phyloP scores from a whole-genome alignment of 2,329 filamentous ascomycete species.

The Fonsecaea pugnacius region DNA sequence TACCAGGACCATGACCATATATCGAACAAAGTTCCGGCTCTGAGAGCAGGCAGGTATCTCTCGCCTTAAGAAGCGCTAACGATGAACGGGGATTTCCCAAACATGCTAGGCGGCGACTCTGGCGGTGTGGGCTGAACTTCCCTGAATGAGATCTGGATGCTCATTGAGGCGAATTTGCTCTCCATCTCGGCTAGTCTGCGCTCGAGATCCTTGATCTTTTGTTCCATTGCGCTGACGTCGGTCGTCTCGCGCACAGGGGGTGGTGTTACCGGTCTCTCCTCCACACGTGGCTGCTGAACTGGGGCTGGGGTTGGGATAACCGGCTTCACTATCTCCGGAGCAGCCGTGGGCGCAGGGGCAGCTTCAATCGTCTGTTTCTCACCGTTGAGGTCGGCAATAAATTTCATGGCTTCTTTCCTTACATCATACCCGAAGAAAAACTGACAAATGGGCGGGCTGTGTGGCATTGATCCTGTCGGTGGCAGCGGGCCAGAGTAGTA shows the following conservation, averaged over 20 bases:
- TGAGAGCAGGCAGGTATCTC: not conserved
- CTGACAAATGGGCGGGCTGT: slow-evolving; percentile 35
- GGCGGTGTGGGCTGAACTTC: slow-evolving; percentile 27
- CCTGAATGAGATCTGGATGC: slow-evolving; percentile 20
- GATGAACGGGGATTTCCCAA: not conserved
- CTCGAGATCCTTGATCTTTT: slow-evolving; percentile 24
- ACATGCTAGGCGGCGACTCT: slow-evolving; percentile 16
- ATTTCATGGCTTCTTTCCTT: slow-evolving; percentile 29
- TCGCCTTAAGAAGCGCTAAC: not conserved
- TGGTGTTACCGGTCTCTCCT: not conserved
- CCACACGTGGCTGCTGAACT: not conserved
- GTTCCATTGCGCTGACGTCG: slow-evolving; percentile 16
- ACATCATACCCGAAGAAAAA: slow-evolving; percentile 39
- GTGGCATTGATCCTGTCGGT: slow-evolving; percentile 33
- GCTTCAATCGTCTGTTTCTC: slow-evolving; percentile 1
- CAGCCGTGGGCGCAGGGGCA: not conserved
- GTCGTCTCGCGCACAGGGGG: not conserved
- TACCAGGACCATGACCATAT: not conserved
- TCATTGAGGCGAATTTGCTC: slow-evolving; percentile 20
- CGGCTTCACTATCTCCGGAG: not conserved
- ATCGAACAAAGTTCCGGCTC: not conserved
- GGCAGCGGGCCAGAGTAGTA: slow-evolving; percentile 38
- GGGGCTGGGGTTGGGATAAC: not conserved
- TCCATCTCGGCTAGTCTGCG: slow-evolving; percentile 28
- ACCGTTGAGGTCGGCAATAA: slow-evolving; percentile 23